Evolutionary conservation across 352 stramenopile genomes (phyloP).

Genomic region (Globisporangium paroecandrum): DNA sequence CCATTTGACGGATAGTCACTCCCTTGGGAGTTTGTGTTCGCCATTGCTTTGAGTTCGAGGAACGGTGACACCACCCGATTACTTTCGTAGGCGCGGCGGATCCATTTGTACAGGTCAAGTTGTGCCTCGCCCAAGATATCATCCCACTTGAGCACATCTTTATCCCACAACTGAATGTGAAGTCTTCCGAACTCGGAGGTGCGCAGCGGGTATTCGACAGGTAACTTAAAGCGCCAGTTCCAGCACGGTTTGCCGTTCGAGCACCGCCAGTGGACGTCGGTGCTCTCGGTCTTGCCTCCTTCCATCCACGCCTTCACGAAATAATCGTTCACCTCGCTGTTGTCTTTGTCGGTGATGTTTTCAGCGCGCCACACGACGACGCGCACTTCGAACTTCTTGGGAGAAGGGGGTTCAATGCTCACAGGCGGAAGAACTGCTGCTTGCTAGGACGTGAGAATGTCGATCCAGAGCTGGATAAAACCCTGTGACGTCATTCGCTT

Average conservation of each 20-base stretch:
- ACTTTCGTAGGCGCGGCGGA: constrained; percentile 57
- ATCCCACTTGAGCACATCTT: constrained; percentile 92
- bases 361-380: constrained; percentile 89
- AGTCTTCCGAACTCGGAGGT: constrained; percentile 82
- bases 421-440: constrained; percentile 60
- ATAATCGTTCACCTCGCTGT: constrained; percentile 89
- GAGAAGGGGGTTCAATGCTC: constrained; percentile 56
- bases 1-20: neutral
- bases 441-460: constrained; percentile 83
- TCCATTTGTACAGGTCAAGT: constrained; percentile 83
- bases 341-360: constrained; percentile 66
- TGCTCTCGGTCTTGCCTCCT: constrained; percentile 48
- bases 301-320: constrained; percentile 92
- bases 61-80: constrained; percentile 63
- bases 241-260: constrained; percentile 88
- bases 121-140: constrained; percentile 86
- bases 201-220: constrained; percentile 75
- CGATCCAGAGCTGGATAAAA: constrained; percentile 82
- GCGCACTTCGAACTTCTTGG: constrained; percentile 83
- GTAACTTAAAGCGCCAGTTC: constrained; percentile 91
- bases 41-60: constrained; percentile 47
- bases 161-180: constrained; percentile 91
- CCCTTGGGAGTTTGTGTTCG: neutral
- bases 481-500: constrained; percentile 69
- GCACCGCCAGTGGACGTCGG: constrained; percentile 91